Percentiles rank a stretch among this genome's conserved stretches.
These are phyloP conservation scores for Boletus coccyginus DNA, from an alignment of 768 basidiomycete species.

Conservation along the genomic window DNA sequence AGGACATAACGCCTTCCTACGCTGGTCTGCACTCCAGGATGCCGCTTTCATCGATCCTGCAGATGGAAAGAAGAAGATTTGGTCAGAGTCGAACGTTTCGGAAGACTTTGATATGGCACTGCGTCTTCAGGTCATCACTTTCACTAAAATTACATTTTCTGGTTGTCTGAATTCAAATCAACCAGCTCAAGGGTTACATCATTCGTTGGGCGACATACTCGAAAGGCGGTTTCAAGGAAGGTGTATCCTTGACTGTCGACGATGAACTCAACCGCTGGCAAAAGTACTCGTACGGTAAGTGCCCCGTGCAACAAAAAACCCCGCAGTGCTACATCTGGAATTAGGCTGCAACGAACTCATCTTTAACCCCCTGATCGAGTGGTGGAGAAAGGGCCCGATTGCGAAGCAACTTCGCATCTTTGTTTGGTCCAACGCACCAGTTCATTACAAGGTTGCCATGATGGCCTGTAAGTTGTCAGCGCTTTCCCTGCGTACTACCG, in stretches of 20 bases:
- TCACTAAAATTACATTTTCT: conserved; percentile 37
- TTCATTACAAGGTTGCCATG: conserved; percentile 78
- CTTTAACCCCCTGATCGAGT: conserved; percentile 78
- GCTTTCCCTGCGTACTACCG: background rate
- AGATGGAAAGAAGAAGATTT: conserved; percentile 63
- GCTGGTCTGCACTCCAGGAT: conserved; percentile 91
- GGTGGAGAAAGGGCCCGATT: conserved; percentile 80
- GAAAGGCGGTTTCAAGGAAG: conserved; percentile 86
- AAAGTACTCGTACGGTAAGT: conserved; percentile 72
- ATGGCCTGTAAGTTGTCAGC: conserved; percentile 41
- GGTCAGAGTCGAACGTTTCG: conserved; percentile 66
- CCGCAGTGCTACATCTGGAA: conserved; percentile 27
- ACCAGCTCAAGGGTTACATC: conserved; percentile 30
- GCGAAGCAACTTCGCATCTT: conserved; percentile 76
- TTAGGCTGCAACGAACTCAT: conserved; percentile 52
- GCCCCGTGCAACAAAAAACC: conserved; percentile 27
- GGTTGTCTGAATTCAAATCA: conserved; percentile 46
- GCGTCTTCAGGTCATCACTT: conserved; percentile 43
- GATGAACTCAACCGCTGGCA: conserved; percentile 95
- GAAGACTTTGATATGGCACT: conserved; percentile 73
- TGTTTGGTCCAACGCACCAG: conserved; percentile 71
- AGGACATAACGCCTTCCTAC: conserved; percentile 85
- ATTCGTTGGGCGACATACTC: conserved; percentile 78
- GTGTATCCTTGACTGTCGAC: conserved; percentile 85
- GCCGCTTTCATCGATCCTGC: conserved; percentile 64